phyloP scores from a whole-genome alignment of 768 basidiomycete species.

The Amanita rubescens region DNA sequence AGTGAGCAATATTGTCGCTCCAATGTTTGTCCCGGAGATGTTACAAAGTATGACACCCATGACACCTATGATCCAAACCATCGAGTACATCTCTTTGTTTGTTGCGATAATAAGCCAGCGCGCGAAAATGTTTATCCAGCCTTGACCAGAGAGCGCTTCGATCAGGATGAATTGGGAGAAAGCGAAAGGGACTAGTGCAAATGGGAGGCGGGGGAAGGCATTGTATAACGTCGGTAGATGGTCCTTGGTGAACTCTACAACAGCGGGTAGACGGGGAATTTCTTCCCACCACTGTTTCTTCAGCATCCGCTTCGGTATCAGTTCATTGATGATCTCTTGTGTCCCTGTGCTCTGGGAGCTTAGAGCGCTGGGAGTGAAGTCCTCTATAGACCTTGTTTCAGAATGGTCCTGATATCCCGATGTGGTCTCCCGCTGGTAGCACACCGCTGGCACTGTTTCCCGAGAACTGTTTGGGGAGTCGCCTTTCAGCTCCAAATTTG shows the following conservation, averaged over 20 bases:
- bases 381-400: no score
- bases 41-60: conserved; percentile 73
- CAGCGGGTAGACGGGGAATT: background rate
- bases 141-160: conserved; percentile 69
- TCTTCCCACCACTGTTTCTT: background rate
- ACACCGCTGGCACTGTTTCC: conserved; percentile 51
- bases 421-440: no score
- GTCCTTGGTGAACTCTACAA: background rate
- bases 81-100: conserved; percentile 33
- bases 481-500: no score
- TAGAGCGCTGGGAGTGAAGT: no score
- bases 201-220: conserved; percentile 63
- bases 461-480: no score
- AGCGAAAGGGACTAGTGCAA: conserved; percentile 82
- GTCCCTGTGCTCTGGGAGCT: background rate
- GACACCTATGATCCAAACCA: conserved; percentile 63
- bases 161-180: conserved; percentile 95
- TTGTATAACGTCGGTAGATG: conserved; percentile 57
- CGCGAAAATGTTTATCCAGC: conserved; percentile 86
- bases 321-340: background rate
- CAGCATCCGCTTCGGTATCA: background rate
- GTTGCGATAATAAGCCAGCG: conserved; percentile 50
- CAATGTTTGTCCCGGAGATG: conserved; percentile 84
- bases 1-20: conserved; percentile 83
- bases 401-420: no score